A percentile compares a stretch with the other conserved stretches of the same genome.
These are phyloP conservation scores for Penicillium sp. DNA, from an alignment of 2,329 filamentous ascomycete genomes.

Conservation along the genomic window DNA sequence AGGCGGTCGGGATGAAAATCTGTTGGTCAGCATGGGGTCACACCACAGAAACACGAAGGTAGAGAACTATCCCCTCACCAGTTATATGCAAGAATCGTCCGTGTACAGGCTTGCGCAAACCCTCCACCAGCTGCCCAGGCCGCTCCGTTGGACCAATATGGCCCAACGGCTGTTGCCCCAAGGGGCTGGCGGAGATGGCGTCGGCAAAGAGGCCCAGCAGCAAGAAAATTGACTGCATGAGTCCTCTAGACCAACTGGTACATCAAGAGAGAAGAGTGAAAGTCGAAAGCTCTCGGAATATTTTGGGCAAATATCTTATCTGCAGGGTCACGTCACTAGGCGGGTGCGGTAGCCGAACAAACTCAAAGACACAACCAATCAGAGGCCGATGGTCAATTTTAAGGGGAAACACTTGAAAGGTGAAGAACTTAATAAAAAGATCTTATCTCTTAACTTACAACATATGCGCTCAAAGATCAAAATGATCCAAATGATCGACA, in stretches of 20 bases:
- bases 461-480: not conserved
- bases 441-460: not conserved
- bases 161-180: slow-evolving; percentile 14
- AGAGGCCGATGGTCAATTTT: not conserved
- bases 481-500: not conserved
- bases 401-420: not conserved
- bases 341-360: slow-evolving; percentile 1
- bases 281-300: not conserved
- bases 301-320: not conserved
- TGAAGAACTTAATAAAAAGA: not conserved
- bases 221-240: slow-evolving; percentile 19
- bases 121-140: not conserved
- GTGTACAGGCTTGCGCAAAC: slow-evolving; percentile 5
- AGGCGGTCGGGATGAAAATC: slow-evolving; percentile 90
- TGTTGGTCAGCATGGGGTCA: slow-evolving; percentile 38
- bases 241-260: slow-evolving; percentile 4
- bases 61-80: slow-evolving; percentile 19
- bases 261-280: not conserved
- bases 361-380: not conserved
- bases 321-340: slow-evolving; percentile 4
- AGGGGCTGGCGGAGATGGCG: slow-evolving; percentile 14
- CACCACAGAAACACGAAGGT: not conserved
- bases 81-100: slow-evolving; percentile 41
- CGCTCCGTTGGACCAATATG: not conserved
- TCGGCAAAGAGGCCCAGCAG: slow-evolving; percentile 16